Evolutionary conservation across 1,139 yeast genomes (phyloP), one percentile per base, ranked within the genome.

Genomic region (Candida glucosophila): DNA sequence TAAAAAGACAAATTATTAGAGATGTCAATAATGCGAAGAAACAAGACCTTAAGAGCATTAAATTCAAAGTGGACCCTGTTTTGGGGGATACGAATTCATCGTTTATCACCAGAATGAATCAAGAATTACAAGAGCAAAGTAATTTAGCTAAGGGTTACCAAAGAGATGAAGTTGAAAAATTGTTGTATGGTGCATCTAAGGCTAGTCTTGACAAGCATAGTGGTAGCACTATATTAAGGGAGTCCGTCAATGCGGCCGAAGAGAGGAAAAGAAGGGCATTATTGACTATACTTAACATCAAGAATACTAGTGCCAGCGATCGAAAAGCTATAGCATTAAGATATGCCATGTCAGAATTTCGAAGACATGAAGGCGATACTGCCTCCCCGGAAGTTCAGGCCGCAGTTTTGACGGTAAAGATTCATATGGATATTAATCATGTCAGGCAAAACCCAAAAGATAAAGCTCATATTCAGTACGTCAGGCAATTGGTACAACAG

Each of bases 311-410:
- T 40, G 64, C 67, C 24, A 50, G 55, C 15, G 88, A 81, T 37
- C 63, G 65, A 32, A 63, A 68, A 46, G 71, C 70, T 37, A 49
- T 73, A 39, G 83, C 88, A 13, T 58, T 73, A 5, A 53, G 55
- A 26, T 52, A 79, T 30, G 95, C 96, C 1, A 67, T 74, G 29
- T 58, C 69, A 39, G 96, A 86, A 54, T 86, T 90, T 51, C 76
- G 73, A 39, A 69, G 95, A 44, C 67, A 70, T 36, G 85, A 77
- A 26, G 95, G 95, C 26, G 97, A 90, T 49, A 83, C 96, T 0
- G 96, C 94, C 1, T 82, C 95, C 1, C 76, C 95, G 26, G 97
- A 88, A 55, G 96, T 86, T 15, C 96, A 88, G 52, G 95, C 97
- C 1, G 97, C 96, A 2, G 70, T 83, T 16, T 58, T 78, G 56